Evolutionary conservation across 139 green algal genomes (phyloP), one percentile per base, ranked within the genome.

Genomic region (Ettlia oleoabundans): DNA sequence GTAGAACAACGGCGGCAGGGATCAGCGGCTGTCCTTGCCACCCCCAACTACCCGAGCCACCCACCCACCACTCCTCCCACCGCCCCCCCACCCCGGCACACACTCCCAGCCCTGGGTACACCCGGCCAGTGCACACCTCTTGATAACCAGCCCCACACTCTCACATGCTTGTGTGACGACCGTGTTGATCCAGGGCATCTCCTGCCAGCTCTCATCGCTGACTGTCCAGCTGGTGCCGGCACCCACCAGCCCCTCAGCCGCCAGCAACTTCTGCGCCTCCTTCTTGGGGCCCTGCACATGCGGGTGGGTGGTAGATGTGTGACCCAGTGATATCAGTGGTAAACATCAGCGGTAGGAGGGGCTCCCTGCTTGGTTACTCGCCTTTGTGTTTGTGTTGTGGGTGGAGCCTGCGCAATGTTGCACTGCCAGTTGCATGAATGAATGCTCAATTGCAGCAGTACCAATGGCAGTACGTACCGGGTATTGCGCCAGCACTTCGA

Each of bases 151-250:
- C 47, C 5, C 18, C 55, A n/a, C 19, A 8, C 3, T 10, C 66
- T 42, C 70, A 77, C 70, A 52, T 42, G 70, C 43, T 2, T 63
- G 40, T 9, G 5, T 21, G 4, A 77, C 26, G 6, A 77, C n/a
- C 2, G 70, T 15, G n/a, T 63, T 30, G 43, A 78, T 78, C 71
- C 71, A 78, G 19, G 32, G 21, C 71, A 66, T 78, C 53, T 78
- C 71, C 0, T 0, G 22, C 4, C 26, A 66, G 28, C 30, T 64
- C 32, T 26, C 9, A 32, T 28, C 30, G 21, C 7, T 43, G 22
- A 66, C 19, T 33, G 24, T 40, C 70, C 70, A 77, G 28, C 22
- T 63, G 43, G 24, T 30, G n/a, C n/a, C n/a, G n/a, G n/a, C n/a
- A 4, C 42, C 43, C 22, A 28, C 13, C 28, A 78, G 26, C 6